Conservation (phyloP, 1,284 basidiomycete species). For the Apiotrichum gracile region DNA sequence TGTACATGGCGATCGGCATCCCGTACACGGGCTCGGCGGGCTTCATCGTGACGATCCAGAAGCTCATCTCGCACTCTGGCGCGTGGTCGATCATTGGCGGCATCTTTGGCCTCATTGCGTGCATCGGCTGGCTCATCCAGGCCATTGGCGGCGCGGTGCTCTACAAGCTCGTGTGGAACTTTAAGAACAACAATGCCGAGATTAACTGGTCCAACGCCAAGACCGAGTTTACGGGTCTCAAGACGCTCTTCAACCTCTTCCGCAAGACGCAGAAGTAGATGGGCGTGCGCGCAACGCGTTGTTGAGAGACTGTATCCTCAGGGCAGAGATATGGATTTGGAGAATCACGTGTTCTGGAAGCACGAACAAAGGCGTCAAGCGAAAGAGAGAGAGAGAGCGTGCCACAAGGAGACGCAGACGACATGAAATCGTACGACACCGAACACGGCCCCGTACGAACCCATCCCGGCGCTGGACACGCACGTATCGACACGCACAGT, state of each 20-base stretch:
- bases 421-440: no score
- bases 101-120: conserved; percentile 71
- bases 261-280: background rate
- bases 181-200: conserved; percentile 45
- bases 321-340: no score
- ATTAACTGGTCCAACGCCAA: conserved; percentile 32
- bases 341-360: no score
- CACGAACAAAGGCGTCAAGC: no score
- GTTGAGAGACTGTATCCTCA: no score
- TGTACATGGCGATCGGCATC: conserved; percentile 82
- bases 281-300: no score
- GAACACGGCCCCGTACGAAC: no score
- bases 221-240: conserved; percentile 17
- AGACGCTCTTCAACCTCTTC: conserved; percentile 17
- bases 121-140: conserved; percentile 81
- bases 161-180: conserved; percentile 47
- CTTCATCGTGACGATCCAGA: conserved; percentile 83
- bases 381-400: no score
- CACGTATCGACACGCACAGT: no score
- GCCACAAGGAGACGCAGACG: no score
- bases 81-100: conserved; percentile 71
- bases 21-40: conserved; percentile 88
- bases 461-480: no score
- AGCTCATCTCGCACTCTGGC: conserved; percentile 56
- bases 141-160: conserved; percentile 47